Evolutionary conservation across 495 filamentous ascomycete genomes (phyloP).

Genomic region (Penicillium atrosanguineum): DNA sequence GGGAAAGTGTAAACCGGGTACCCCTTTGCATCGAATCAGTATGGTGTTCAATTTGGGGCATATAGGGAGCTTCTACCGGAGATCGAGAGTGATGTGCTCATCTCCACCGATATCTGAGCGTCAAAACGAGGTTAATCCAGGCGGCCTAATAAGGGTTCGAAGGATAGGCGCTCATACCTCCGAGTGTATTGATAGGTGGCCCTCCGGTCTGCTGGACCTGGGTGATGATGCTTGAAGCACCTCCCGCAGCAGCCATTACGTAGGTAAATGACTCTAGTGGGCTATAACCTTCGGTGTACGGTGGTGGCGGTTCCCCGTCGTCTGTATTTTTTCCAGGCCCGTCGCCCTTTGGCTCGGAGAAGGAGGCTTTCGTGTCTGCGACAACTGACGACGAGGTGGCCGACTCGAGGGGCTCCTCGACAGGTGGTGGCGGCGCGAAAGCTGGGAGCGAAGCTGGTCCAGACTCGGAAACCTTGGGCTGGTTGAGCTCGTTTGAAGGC

Average conservation of each 20-base stretch:
- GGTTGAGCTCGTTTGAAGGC: constrained; percentile 39
- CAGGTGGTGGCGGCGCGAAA: constrained; percentile 43
- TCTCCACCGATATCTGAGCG: constrained; percentile 76
- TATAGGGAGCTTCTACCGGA: constrained; percentile 62
- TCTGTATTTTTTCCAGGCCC: constrained; percentile 67
- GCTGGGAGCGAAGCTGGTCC: constrained; percentile 59
- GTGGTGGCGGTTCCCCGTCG: constrained; percentile 88
- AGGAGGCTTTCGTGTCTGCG: constrained; percentile 80
- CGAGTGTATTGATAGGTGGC: constrained; percentile 80
- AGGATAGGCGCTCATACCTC: constrained; percentile 56
- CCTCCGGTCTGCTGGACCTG: constrained; percentile 91
- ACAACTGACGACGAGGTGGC: constrained; percentile 54
- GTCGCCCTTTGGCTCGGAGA: constrained; percentile 74
- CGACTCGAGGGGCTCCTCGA: constrained; percentile 44
- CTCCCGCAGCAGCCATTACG: constrained; percentile 96
- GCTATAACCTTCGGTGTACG: constrained; percentile 91
- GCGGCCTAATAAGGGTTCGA: no score
- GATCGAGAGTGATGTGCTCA: constrained; percentile 92
- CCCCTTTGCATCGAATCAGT: constrained; percentile 54
- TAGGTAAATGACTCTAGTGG: constrained; percentile 92
- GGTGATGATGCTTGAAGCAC: constrained; percentile 96
- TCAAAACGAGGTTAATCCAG: neutral
- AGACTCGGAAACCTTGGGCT: constrained; percentile 54
- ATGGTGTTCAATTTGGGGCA: neutral
- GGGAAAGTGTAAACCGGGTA: constrained; percentile 85